A percentile compares a stretch with the other conserved stretches of the same genome.
Conservation (phyloP, 129 eudicot species). For the Helichrysum umbraculigerum region DNA sequence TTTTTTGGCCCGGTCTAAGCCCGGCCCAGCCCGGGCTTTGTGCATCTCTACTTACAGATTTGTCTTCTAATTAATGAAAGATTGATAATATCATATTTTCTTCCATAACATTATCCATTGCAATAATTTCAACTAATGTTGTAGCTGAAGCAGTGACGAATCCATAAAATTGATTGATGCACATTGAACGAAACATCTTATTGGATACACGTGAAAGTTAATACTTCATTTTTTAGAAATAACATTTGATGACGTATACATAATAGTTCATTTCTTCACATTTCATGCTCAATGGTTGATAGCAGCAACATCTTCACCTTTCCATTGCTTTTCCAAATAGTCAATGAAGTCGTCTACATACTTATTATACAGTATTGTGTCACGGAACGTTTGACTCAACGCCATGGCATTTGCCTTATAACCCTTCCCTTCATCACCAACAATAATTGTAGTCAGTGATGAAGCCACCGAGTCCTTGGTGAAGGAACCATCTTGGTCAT, state of each 20-base stretch:
- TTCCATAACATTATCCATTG: too few species aligned
- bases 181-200: too few species aligned
- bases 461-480: constrained; percentile 36
- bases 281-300: background rate
- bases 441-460: constrained; percentile 28
- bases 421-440: constrained; percentile 22
- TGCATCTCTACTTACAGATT: too few species aligned
- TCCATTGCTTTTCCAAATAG: constrained; percentile 21
- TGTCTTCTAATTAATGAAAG: too few species aligned
- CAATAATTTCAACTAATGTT: too few species aligned
- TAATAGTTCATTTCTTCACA: background rate
- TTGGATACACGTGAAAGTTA: too few species aligned
- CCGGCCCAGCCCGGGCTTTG: too few species aligned
- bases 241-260: background rate
- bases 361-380: constrained; percentile 22
- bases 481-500: constrained; percentile 43
- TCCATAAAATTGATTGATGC: too few species aligned
- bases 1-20: too few species aligned
- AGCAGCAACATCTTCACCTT: background rate
- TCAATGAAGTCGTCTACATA: constrained; percentile 27
- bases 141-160: too few species aligned
- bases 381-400: constrained; percentile 26
- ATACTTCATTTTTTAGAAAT: too few species aligned
- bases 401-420: constrained; percentile 33
- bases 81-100: too few species aligned